Evolutionary conservation across 768 basidiomycete genomes (phyloP).

Genomic region (Lentinula detonsa): DNA sequence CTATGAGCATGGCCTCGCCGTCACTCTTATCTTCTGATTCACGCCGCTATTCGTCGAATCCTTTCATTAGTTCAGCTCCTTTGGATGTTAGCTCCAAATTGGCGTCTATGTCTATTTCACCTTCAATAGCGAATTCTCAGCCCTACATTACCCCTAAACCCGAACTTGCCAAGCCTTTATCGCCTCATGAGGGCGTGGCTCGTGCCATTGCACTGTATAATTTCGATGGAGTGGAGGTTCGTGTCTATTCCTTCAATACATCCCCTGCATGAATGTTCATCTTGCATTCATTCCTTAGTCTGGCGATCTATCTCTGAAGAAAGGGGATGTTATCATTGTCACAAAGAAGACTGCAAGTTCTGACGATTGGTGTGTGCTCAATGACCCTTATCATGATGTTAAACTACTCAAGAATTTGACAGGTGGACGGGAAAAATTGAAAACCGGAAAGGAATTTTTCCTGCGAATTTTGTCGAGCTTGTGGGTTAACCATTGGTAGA

Average conservation of each 20-base stretch:
- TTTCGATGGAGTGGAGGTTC: slow-evolving; percentile 68
- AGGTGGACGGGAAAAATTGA: slow-evolving; percentile 79
- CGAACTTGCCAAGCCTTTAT: slow-evolving; percentile 41
- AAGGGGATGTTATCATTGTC: slow-evolving; percentile 68
- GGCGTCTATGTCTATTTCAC: not conserved
- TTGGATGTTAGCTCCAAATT: not conserved
- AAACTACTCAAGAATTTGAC: not conserved
- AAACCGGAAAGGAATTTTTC: slow-evolving; percentile 63
- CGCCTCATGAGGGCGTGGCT: slow-evolving; percentile 54
- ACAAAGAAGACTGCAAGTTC: slow-evolving; percentile 63
- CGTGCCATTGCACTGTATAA: slow-evolving; percentile 72
- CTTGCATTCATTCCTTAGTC: slow-evolving; percentile 29
- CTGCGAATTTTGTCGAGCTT: slow-evolving; percentile 81
- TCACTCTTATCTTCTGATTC: slow-evolving; percentile 5
- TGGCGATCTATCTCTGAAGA: slow-evolving; percentile 72
- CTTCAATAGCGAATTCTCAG: slow-evolving; percentile 10
- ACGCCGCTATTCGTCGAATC: slow-evolving; percentile 6
- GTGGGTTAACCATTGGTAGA: slow-evolving; percentile 10
- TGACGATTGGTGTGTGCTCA: slow-evolving; percentile 59
- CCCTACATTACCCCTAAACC: slow-evolving; percentile 41
- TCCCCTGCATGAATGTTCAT: not conserved
- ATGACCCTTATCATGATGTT: not conserved
- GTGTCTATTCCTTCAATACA: slow-evolving; percentile 9
- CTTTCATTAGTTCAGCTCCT: not conserved
- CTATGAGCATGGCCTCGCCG: slow-evolving; percentile 10